Conservation (phyloP, 495 filamentous ascomycete species). For the Terfezia claveryi region DNA sequence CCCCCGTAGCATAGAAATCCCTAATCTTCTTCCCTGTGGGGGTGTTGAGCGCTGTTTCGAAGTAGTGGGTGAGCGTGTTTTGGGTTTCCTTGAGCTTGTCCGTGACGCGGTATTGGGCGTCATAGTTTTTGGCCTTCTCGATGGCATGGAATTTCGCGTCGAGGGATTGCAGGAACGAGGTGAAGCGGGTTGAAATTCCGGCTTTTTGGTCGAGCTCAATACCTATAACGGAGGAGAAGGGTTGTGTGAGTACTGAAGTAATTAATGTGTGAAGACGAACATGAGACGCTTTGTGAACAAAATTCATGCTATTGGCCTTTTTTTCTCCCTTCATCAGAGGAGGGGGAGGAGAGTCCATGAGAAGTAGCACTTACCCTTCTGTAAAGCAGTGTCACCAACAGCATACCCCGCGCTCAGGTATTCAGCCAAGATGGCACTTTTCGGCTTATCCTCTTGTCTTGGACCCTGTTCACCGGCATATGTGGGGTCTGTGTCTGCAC, state of each 20-base stretch:
- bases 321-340: too few relatives aligned
- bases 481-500: conserved; percentile 20
- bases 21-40: conserved; percentile 70
- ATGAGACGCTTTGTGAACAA: too few relatives aligned
- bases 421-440: conserved; percentile 78
- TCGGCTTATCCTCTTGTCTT: conserved; percentile 85
- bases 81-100: conserved; percentile 11
- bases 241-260: too few relatives aligned
- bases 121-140: conserved; percentile 23
- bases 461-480: conserved; percentile 25
- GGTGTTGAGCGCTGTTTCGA: conserved; percentile 70
- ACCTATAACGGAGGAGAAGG: neutral
- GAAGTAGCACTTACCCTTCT: conserved; percentile 30
- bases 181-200: conserved; percentile 58
- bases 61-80: conserved; percentile 49
- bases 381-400: conserved; percentile 62
- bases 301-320: too few relatives aligned
- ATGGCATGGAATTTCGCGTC: conserved; percentile 46
- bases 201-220: conserved; percentile 82
- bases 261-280: too few relatives aligned
- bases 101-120: conserved; percentile 29
- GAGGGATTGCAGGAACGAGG: conserved; percentile 45
- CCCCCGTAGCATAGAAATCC: conserved; percentile 57
- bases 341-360: neutral
- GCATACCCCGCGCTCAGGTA: conserved; percentile 87